phyloP scores from a whole-genome alignment of 495 filamentous ascomycete genomes.

The Penicillium coffeae region DNA sequence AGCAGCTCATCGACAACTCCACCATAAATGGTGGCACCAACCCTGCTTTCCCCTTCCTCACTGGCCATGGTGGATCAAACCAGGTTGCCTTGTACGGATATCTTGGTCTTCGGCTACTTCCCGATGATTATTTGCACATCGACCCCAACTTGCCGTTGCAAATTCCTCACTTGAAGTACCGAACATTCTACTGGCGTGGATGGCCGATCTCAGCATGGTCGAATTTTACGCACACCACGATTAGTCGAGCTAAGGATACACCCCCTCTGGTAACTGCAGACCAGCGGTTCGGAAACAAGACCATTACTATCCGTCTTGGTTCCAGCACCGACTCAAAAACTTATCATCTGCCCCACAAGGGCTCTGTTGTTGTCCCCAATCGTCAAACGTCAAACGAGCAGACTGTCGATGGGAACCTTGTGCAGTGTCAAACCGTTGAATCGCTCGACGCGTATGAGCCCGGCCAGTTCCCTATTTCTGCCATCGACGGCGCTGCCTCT shows the following conservation, averaged over 20 bases:
- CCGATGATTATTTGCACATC: slow-evolving; percentile 51
- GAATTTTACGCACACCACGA: slow-evolving; percentile 62
- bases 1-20: slow-evolving; percentile 66
- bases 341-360: slow-evolving; percentile 47
- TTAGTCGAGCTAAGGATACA: slow-evolving; percentile 42
- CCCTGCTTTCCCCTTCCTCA: slow-evolving; percentile 65
- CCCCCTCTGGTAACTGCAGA: slow-evolving; percentile 40
- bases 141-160: slow-evolving; percentile 60
- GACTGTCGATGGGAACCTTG: slow-evolving; percentile 56
- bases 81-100: slow-evolving; percentile 61
- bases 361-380: slow-evolving; percentile 57
- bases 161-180: slow-evolving; percentile 57
- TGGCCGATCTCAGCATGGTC: slow-evolving; percentile 58
- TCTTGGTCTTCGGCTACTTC: slow-evolving; percentile 53
- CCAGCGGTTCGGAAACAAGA: slow-evolving; percentile 40
- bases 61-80: slow-evolving; percentile 61
- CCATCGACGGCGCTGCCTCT: slow-evolving; percentile 64
- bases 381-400: slow-evolving; percentile 43
- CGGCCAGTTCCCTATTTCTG: slow-evolving; percentile 70
- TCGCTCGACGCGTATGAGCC: slow-evolving; percentile 49
- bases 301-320: slow-evolving; percentile 52
- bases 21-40: slow-evolving; percentile 62
- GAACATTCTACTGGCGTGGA: slow-evolving; percentile 69
- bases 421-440: slow-evolving; percentile 59
- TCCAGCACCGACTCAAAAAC: slow-evolving; percentile 29